Percentiles rank a stretch among this genome's conserved stretches.
phyloP scores from a whole-genome alignment of 306 rosid genomes.

The Arachis hypogaea region DNA sequence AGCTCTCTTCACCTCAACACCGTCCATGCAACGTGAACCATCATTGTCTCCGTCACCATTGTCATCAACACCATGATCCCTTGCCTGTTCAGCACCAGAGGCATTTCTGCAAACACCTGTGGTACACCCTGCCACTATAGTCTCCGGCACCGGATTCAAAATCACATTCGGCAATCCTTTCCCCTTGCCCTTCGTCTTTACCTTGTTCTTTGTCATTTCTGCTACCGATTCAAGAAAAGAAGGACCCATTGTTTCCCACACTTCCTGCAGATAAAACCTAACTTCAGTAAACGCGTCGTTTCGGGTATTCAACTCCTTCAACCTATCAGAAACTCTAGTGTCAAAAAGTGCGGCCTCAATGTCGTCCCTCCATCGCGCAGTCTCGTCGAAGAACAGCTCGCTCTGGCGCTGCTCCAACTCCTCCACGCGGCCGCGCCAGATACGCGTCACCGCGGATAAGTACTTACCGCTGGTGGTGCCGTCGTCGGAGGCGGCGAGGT shows the following conservation, averaged over 20 bases:
- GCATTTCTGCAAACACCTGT: constrained; percentile 34
- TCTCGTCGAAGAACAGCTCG: constrained; percentile 47
- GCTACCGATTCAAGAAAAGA: constrained; percentile 51
- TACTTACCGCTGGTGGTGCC: constrained; percentile 45
- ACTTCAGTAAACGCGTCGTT: constrained; percentile 53
- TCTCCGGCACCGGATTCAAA: neutral
- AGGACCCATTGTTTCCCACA: constrained; percentile 62
- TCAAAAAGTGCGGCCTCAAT: constrained; percentile 69
- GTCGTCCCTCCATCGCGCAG: constrained; percentile 49
- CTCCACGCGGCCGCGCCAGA: constrained; percentile 66
- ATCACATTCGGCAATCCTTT: neutral
- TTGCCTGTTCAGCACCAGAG: neutral
- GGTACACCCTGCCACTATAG: neutral
- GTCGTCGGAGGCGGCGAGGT: constrained; percentile 40
- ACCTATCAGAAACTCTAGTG: constrained; percentile 44
- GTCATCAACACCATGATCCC: neutral
- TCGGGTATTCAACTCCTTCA: constrained; percentile 53
- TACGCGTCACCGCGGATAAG: constrained; percentile 50
- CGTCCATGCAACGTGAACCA: constrained; percentile 31
- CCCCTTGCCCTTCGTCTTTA: neutral
- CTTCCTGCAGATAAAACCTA: constrained; percentile 55
- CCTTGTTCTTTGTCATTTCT: neutral
- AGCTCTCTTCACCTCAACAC: constrained; percentile 26
- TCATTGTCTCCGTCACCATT: neutral
- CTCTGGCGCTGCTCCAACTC: constrained; percentile 25